Percentiles rank a stretch among this genome's conserved stretches.
These are phyloP conservation scores for Mortierella sp. DNA, from an alignment of 371 early-diverging fungal species.

Conservation along the genomic window DNA sequence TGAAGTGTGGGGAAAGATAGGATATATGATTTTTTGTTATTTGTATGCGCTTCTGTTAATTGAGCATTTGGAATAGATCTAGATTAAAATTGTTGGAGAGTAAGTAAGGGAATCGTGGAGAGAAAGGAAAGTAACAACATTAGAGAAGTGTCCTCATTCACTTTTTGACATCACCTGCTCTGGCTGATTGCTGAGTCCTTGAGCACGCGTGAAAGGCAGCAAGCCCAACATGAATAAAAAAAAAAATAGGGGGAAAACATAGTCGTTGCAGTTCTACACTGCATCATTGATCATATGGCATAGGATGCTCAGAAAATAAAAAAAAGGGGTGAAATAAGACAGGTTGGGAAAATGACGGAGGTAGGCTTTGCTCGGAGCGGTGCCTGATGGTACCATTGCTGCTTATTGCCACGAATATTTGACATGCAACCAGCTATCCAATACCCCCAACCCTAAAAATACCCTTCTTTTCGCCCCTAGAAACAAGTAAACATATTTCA, in stretches of 20 bases:
- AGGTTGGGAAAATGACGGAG: background rate
- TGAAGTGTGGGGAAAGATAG: background rate
- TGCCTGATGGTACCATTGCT: background rate
- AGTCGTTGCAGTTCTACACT: background rate
- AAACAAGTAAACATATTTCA: too few species aligned
- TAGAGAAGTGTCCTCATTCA: background rate
- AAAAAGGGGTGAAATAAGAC: background rate
- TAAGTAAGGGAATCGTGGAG: background rate
- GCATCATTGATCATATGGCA: constrained; percentile 21
- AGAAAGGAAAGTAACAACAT: constrained; percentile 1
- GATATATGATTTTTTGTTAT: too few species aligned
- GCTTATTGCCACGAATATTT: background rate
- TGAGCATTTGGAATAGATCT: background rate
- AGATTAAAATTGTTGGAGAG: background rate
- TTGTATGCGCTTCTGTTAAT: too few species aligned
- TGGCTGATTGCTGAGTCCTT: background rate
- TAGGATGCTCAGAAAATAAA: background rate
- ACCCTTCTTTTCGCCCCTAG: background rate
- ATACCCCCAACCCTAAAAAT: background rate
- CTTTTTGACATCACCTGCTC: constrained; percentile 12
- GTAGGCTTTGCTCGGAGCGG: background rate
- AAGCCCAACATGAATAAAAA: background rate
- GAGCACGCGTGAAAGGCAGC: constrained; percentile 12
- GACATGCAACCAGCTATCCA: background rate
- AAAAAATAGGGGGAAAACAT: background rate